phyloP scores from a whole-genome alignment of 2,329 filamentous ascomycete genomes.

The Thermoascus crustaceus region DNA sequence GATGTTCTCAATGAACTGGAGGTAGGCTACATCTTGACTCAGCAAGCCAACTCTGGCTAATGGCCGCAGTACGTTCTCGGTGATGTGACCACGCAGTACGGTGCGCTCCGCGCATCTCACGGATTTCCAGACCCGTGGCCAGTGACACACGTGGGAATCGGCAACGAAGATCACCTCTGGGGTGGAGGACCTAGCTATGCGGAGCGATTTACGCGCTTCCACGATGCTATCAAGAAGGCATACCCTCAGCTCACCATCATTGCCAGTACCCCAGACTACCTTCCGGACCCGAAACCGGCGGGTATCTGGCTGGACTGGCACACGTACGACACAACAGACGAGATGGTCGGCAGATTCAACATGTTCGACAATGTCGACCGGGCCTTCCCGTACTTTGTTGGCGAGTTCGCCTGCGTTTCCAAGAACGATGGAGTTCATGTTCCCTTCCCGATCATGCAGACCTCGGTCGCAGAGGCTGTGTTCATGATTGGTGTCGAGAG shows the following conservation, averaged over 20 bases:
- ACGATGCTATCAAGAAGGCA: slow-evolving; percentile 48
- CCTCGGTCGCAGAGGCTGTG: slow-evolving; percentile 56
- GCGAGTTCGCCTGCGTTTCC: slow-evolving; percentile 5
- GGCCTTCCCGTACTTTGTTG: slow-evolving; percentile 3
- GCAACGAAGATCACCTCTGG: slow-evolving; percentile 59
- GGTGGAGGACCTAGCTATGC: slow-evolving; percentile 44
- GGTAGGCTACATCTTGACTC: not conserved
- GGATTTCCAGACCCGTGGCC: slow-evolving; percentile 55
- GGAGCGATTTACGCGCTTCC: slow-evolving; percentile 52
- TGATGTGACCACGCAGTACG: slow-evolving; percentile 20
- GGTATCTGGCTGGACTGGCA: slow-evolving; percentile 35
- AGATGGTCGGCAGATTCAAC: slow-evolving; percentile 43
- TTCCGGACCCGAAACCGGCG: slow-evolving; percentile 6
- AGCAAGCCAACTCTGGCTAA: slow-evolving; percentile 17
- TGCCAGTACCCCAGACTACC: slow-evolving; percentile 11
- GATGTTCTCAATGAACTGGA: slow-evolving; percentile 30
- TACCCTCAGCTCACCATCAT: slow-evolving; percentile 50
- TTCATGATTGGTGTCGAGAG: slow-evolving; percentile 49
- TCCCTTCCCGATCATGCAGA: slow-evolving; percentile 22
- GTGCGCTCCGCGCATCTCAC: slow-evolving; percentile 47
- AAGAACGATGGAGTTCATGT: not conserved
- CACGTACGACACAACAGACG: slow-evolving; percentile 45
- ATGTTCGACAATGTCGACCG: slow-evolving; percentile 43
- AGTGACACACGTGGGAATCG: slow-evolving; percentile 56
- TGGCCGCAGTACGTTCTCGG: slow-evolving; percentile 12